phyloP scores from a whole-genome alignment of 1,139 yeast species.

The Magnusiomyces suaveolens region DNA sequence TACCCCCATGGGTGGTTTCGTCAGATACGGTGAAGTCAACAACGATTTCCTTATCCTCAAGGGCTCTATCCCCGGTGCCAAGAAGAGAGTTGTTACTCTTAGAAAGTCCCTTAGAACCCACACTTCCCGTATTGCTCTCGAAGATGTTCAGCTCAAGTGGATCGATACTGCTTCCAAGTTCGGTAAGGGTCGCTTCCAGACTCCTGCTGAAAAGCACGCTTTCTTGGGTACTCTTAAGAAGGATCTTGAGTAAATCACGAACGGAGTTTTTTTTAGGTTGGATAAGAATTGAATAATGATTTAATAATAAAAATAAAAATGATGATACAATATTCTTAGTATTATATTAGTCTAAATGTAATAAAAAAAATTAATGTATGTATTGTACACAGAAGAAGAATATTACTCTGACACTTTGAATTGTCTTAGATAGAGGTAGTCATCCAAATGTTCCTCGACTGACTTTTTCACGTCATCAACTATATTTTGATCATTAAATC shows the following conservation, averaged over 20 bases:
- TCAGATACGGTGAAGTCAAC: conserved; percentile 95
- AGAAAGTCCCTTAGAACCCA: conserved; percentile 98
- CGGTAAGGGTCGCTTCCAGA: conserved; percentile 99
- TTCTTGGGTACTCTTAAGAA: conserved; percentile 99
- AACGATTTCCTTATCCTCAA: conserved; percentile 95
- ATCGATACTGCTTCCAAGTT: conserved; percentile 99
- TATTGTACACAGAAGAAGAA: no score
- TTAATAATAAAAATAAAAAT: no score
- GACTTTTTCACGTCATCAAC: conserved; percentile 18
- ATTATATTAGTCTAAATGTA: no score
- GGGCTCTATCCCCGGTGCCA: conserved; percentile 99
- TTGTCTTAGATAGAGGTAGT: conserved; percentile 21
- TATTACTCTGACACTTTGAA: no score
- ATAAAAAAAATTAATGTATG: no score
- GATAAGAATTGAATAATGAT: no score
- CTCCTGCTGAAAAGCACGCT: conserved; percentile 99
- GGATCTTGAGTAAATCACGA: conserved; percentile 57
- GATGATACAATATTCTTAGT: no score
- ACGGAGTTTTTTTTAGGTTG: no score
- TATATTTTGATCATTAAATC: conserved; percentile 18
- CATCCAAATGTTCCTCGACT: conserved; percentile 22
- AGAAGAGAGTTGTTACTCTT: conserved; percentile 97
- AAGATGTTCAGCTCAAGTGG: conserved; percentile 96
- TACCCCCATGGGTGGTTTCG: conserved; percentile 99
- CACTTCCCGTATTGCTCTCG: conserved; percentile 96